These are phyloP conservation scores for Penicillium mononematosum DNA, from an alignment of 495 filamentous ascomycete species.

Conservation along the genomic window DNA sequence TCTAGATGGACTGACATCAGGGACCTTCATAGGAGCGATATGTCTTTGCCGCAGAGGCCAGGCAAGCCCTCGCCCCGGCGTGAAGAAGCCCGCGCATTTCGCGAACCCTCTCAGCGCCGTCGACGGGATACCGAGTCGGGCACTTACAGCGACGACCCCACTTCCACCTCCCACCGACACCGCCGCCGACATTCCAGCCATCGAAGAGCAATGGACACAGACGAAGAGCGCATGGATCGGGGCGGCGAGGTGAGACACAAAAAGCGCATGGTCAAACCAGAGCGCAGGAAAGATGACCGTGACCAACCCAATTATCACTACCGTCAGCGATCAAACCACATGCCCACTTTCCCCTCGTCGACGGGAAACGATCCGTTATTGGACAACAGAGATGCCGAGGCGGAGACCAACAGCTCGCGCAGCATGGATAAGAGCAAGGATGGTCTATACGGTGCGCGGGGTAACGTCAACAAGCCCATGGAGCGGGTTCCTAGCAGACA, in stretches of 20 bases:
- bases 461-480: constrained; percentile 49
- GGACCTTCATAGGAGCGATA: constrained; percentile 24
- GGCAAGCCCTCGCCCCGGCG: constrained; percentile 56
- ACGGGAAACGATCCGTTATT: constrained; percentile 87
- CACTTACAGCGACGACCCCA: constrained; percentile 47
- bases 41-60: constrained; percentile 70
- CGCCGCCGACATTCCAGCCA: constrained; percentile 39
- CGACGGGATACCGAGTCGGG: constrained; percentile 67
- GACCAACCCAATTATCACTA: constrained; percentile 95
- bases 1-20: background rate
- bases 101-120: constrained; percentile 67
- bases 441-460: constrained; percentile 35
- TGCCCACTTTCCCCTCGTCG: constrained; percentile 82
- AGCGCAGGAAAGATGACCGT: constrained; percentile 74
- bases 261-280: constrained; percentile 81
- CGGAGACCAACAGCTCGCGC: constrained; percentile 54
- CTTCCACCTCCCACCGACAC: constrained; percentile 35
- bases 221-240: constrained; percentile 41
- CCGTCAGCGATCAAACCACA: constrained; percentile 72
- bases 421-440: constrained; percentile 52
- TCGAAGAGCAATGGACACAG: constrained; percentile 33
- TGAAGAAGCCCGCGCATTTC: constrained; percentile 59
- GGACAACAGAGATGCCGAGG: constrained; percentile 61
- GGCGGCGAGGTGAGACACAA: constrained; percentile 57
- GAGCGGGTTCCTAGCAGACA: constrained; percentile 46